Evolutionary conservation across 176 grass and related monocot genomes (phyloP).

Genomic region (Tillandsia leiboldiana): DNA sequence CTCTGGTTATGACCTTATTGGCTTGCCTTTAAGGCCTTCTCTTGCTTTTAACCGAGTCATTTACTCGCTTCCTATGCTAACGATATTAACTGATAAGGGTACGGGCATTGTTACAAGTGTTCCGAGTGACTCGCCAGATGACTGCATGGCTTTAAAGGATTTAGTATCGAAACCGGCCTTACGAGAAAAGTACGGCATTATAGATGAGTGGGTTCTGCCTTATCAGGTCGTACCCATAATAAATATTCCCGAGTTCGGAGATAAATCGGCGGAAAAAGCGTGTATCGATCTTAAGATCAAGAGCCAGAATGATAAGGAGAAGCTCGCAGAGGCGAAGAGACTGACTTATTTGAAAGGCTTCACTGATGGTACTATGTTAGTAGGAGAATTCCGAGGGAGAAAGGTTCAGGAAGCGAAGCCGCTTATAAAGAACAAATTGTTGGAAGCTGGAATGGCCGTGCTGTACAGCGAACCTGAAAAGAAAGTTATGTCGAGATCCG

Average conservation of each 20-base stretch:
- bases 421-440: constrained; percentile 49
- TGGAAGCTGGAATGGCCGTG: constrained; percentile 41
- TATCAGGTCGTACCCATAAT: constrained; percentile 50
- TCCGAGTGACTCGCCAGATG: constrained; percentile 64
- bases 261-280: constrained; percentile 60
- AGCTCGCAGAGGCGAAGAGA: constrained; percentile 64
- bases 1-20: constrained; percentile 53
- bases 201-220: constrained; percentile 69
- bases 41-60: constrained; percentile 50
- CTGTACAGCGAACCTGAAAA: constrained; percentile 66
- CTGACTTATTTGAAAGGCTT: constrained; percentile 70
- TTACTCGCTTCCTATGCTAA: constrained; percentile 62
- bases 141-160: constrained; percentile 64
- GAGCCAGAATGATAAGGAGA: constrained; percentile 74
- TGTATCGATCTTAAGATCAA: constrained; percentile 52
- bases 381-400: constrained; percentile 48
- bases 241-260: constrained; percentile 70
- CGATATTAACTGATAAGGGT: constrained; percentile 57
- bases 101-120: constrained; percentile 62
- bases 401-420: constrained; percentile 72
- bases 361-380: constrained; percentile 68
- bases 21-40: constrained; percentile 48
- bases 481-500: constrained; percentile 78
- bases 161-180: constrained; percentile 46
- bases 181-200: constrained; percentile 49